A percentile compares a stretch with the other conserved stretches of the same genome.
These are phyloP conservation scores for Mucor plumbeus DNA, from an alignment of 371 early-diverging fungal species.

Conservation along the genomic window DNA sequence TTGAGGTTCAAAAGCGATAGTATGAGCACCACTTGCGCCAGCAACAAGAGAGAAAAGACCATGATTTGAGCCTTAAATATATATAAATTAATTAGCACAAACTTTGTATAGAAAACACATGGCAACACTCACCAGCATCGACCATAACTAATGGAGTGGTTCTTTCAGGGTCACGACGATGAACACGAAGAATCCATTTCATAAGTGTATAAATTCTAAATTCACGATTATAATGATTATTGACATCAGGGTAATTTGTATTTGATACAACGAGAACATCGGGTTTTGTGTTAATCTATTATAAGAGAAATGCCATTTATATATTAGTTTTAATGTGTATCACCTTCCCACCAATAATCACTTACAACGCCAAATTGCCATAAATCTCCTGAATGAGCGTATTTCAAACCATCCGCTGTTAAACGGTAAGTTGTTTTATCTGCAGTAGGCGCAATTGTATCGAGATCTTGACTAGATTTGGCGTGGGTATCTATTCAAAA, in stretches of 20 bases:
- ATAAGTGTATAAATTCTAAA: constrained; percentile 49
- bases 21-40: constrained; percentile 50
- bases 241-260: constrained; percentile 35
- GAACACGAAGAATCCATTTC: constrained; percentile 56
- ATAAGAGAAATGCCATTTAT: neutral
- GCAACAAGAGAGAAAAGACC: constrained; percentile 56
- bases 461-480: constrained; percentile 26
- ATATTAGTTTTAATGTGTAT: neutral
- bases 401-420: constrained; percentile 23
- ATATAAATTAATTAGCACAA: neutral
- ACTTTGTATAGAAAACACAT: neutral
- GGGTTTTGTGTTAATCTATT: constrained; percentile 49
- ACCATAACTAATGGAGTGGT: constrained; percentile 47
- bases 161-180: constrained; percentile 45
- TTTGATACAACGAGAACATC: constrained; percentile 50
- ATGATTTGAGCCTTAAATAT: constrained; percentile 48
- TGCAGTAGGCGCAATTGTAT: constrained; percentile 42
- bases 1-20: constrained; percentile 56
- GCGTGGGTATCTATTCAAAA: constrained; percentile 28
- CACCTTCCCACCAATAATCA: constrained; percentile 9
- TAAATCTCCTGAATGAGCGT: constrained; percentile 27
- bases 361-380: constrained; percentile 47
- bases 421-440: constrained; percentile 37
- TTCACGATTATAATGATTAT: constrained; percentile 50
- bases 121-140: constrained; percentile 41